Base-by-base conservation (phyloP, 768 basidiomycete genomes). In the Phallus indusiatus region DNA sequence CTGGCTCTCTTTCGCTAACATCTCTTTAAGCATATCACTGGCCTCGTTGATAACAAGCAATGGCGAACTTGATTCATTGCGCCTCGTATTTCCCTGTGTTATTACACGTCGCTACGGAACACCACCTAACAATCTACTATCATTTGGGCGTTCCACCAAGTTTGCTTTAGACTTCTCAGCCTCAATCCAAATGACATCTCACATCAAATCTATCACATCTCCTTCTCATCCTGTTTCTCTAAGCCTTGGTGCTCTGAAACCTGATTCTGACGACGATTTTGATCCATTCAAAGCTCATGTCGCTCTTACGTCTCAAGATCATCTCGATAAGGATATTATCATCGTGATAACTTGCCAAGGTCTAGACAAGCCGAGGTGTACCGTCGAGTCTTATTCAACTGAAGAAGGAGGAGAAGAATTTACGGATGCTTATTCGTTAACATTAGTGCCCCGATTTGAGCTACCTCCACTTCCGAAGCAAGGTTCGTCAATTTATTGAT, bases 361-460 rank as follows among this genome's bases (percentile, higher is more conserved):
- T 4, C 66, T 85, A 1, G 83, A 84, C 62, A 64, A 68, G 11
- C 81, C 84, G 1, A 74, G 82, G 12, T 83, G 81, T 60, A 79
- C 83, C 63, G 81, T 77, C 1, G 81, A 84, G 62, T 48, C 58
- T 63, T 17, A 69, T 72, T 50, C 59, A 65, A 1, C 58, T 48
- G 33, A 62, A 64, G 5, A 60, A 37, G 36, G 67, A 55, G 47
- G 62, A 56, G 0, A 63, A 69, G 46, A 76, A 76, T 1, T 63
- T 81, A 1, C 80, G 80, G 0, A 69, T 83, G 71, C 81, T 78
- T 24, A 61, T 52, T 35, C 55, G 48, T 65, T 83, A 37, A 78
- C 76, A 0, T 65, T 84, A 18, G 75, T 85, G 5, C 82, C 83
- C 1, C 77, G 75, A 47, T 78, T 79, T 59, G 66, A 70, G n/a